Evolutionary conservation across 2,329 filamentous ascomycete genomes (phyloP), one percentile per base, ranked within the genome.

Genomic region (Microdochium bolleyi): DNA sequence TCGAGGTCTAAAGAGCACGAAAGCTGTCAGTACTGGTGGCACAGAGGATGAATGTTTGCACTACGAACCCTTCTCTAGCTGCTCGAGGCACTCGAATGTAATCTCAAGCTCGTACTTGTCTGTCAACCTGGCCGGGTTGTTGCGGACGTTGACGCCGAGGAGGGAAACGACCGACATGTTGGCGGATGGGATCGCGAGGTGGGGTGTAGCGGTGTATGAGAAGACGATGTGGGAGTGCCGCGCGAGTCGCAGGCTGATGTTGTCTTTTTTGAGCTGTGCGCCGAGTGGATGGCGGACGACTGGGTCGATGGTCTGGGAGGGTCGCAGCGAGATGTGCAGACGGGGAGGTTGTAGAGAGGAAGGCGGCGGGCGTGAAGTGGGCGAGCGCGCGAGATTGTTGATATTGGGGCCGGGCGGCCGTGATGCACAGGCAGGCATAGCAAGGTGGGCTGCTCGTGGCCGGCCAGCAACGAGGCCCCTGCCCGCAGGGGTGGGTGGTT

Each of bases 21-120:
- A 19, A 19, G 19, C 8, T 46, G 53, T 52, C 61, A 48, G 58
- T 55, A 51, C n/a, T n/a, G n/a, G n/a, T n/a, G n/a, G n/a, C n/a
- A n/a, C n/a, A n/a, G n/a, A n/a, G n/a, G n/a, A n/a, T n/a, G n/a
- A n/a, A n/a, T n/a, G n/a, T n/a, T n/a, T n/a, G n/a, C n/a, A 13
- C 14, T 44, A 58, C 71, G 30, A 71, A 92, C 91, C 92, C 74
- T 96, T 96, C 69, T 95, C 89, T 38, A 99, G 82, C 61, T 87
- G 83, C 76, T 99, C 94, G 24, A 97, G 83, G 66, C 94, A 97
- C 73, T 99, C 94, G 58, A 99, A 99, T 19, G 94, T 99, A 70
- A 99, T 97, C 73, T 99, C 92, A 62, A 99, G 96, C 71, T 94
- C 85, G 71, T 99, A 99, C 52, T 90, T 85, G 69, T 92, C 88